These are phyloP conservation scores for Boletus tylopilopsis DNA, from an alignment of 768 basidiomycete genomes.

Conservation along the genomic window DNA sequence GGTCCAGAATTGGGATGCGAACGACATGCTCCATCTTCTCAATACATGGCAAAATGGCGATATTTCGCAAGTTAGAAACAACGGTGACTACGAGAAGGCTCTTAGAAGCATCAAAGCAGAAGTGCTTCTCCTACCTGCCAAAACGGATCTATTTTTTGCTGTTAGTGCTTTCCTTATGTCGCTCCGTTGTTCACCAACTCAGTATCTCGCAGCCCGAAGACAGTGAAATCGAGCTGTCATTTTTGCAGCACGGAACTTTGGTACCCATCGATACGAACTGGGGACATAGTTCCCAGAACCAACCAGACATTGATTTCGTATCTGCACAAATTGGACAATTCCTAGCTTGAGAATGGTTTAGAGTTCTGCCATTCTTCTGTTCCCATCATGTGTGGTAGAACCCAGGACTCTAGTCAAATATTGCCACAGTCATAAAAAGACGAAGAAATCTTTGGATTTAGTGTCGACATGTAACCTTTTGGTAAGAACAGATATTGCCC, in stretches of 20 bases:
- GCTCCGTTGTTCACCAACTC: neutral
- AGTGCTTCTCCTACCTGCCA: slow-evolving; percentile 53
- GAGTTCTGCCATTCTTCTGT: neutral
- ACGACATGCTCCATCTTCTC: slow-evolving; percentile 48
- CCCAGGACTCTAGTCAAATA: neutral
- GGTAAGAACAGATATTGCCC: no score
- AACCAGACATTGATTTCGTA: slow-evolving; percentile 9
- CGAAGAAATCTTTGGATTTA: no score
- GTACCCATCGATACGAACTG: slow-evolving; percentile 38
- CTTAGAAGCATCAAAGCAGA: slow-evolving; percentile 45
- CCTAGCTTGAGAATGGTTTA: slow-evolving; percentile 5
- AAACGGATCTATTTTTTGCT: slow-evolving; percentile 56
- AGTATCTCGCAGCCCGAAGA: slow-evolving; percentile 43
- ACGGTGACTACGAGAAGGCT: slow-evolving; percentile 39
- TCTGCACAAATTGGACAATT: slow-evolving; percentile 10
- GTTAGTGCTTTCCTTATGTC: slow-evolving; percentile 22
- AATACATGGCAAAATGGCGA: slow-evolving; percentile 50
- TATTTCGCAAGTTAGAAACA: slow-evolving; percentile 41
- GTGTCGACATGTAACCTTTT: no score
- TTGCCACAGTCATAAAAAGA: neutral
- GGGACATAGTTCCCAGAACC: slow-evolving; percentile 14
- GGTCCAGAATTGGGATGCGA: slow-evolving; percentile 48
- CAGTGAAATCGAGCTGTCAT: slow-evolving; percentile 42
- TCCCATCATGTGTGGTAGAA: neutral
- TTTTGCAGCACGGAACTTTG: slow-evolving; percentile 39